Evolutionary conservation across 1,284 basidiomycete species (phyloP), one percentile per base, ranked within the genome.

Genomic region (Wolfiporia cocos): DNA sequence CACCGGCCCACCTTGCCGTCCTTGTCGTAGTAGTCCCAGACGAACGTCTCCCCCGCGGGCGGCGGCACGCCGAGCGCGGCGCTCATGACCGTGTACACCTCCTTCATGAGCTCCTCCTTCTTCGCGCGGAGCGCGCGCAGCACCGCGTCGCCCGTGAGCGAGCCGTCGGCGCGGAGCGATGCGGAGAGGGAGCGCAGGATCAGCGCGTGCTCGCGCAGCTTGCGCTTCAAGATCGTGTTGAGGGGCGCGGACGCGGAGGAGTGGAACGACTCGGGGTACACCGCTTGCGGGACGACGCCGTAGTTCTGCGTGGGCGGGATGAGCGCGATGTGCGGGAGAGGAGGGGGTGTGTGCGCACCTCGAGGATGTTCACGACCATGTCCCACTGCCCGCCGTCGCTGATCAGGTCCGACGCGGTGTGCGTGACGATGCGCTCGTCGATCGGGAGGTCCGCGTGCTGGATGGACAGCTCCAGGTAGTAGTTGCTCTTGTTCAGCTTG

Each of bases 381-480:
- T 96, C 92, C 82, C 86, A 94, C 63, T 95, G 90, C 6, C 93
- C 92, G 34, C 94, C 94, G 58, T 98, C 94, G 53, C 80, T 85
- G 59, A 94, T 83, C 21, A 91, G 88, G 40, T 86, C 83, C 11
- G 66, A 61, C 21, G 87, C 78, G 39, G 97, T 75, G 67, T 86
- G 85, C 36, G 72, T 76, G 38, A 97, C 70, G 11, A 94, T 73
- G 2, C 94, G 79, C 55, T 89, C 81, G 44, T 96, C 90, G 35
- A 95, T 66, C 0, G 87, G 82, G 43, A 83, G 74, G 51, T 92
- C 83, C 0, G 81, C 81, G 34, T 90, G 76, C 64, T 95, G 74
- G 52, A 98, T 88, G 44, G 86, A 79, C 36, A 83, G 69, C 67
- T 98, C 94, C 19, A 98, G 80, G 64, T 89, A 96, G 68, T 89